Percentiles rank a stretch among this genome's conserved stretches.
Conservation (phyloP, 2,329 filamentous ascomycete genomes). For the Alternaria tenuissima region DNA sequence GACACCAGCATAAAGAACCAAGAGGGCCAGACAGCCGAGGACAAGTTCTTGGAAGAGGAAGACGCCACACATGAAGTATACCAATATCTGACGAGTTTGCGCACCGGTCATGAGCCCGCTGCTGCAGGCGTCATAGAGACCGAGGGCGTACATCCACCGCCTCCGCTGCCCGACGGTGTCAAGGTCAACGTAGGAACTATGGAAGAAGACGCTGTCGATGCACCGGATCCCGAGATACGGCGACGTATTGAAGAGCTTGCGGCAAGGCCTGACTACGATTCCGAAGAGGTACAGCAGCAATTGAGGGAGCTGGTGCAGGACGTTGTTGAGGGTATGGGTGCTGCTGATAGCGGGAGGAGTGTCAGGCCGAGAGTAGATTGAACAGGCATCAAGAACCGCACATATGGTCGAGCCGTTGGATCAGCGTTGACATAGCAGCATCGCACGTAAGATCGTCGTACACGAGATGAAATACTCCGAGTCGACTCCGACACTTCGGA, state of each 20-base stretch:
- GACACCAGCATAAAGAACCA: conserved; percentile 71
- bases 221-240: conserved; percentile 82
- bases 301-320: conserved; percentile 82
- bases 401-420: neutral
- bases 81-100: conserved; percentile 66
- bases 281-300: conserved; percentile 79
- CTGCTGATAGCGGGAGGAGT: conserved; percentile 66
- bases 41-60: conserved; percentile 79
- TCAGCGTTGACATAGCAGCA: neutral
- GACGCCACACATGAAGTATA: conserved; percentile 79
- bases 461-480: neutral
- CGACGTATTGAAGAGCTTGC: conserved; percentile 89
- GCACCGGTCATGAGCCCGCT: conserved; percentile 40
- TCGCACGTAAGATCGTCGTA: neutral
- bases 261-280: conserved; percentile 81
- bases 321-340: conserved; percentile 72
- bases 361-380: conserved; percentile 50
- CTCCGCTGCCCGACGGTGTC: conserved; percentile 77
- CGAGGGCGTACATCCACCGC: conserved; percentile 55
- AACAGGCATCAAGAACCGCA: conserved; percentile 13
- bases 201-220: conserved; percentile 61
- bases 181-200: conserved; percentile 80
- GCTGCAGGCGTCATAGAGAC: conserved; percentile 28
- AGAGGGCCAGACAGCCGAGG: conserved; percentile 80
- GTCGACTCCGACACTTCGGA: neutral